Evolutionary conservation across 148 eudicot genomes (phyloP).

Genomic region (Talinum fruticosum): DNA sequence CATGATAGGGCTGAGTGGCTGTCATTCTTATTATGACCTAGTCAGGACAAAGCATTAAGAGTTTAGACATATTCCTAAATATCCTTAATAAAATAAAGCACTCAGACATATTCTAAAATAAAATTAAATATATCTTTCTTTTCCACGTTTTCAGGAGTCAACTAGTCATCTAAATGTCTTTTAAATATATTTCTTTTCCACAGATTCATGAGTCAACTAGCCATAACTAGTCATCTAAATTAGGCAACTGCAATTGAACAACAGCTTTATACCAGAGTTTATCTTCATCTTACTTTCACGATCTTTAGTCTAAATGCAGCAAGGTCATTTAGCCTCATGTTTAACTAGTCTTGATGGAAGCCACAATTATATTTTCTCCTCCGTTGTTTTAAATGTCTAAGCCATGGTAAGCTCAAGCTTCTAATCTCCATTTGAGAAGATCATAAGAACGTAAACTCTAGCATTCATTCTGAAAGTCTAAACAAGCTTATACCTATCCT

Average conservation of each 20-base stretch:
- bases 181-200: neutral
- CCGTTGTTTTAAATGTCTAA: neutral
- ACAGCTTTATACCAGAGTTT: neutral
- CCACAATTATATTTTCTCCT: neutral
- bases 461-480: neutral
- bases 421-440: neutral
- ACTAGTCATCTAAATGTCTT: neutral
- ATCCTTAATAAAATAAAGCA: neutral
- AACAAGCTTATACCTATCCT: neutral
- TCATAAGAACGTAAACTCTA: neutral
- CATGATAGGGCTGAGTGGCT: too few relatives aligned
- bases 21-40: neutral
- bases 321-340: neutral
- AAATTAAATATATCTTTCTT: neutral
- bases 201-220: neutral
- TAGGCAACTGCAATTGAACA: neutral
- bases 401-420: neutral
- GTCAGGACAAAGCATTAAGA: neutral
- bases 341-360: neutral
- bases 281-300: neutral
- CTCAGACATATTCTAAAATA: neutral
- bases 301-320: neutral
- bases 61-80: neutral
- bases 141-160: neutral
- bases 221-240: conserved; percentile 4